phyloP scores from a whole-genome alignment of 371 early-diverging fungal species.

The Syncephalastrum sp. region DNA sequence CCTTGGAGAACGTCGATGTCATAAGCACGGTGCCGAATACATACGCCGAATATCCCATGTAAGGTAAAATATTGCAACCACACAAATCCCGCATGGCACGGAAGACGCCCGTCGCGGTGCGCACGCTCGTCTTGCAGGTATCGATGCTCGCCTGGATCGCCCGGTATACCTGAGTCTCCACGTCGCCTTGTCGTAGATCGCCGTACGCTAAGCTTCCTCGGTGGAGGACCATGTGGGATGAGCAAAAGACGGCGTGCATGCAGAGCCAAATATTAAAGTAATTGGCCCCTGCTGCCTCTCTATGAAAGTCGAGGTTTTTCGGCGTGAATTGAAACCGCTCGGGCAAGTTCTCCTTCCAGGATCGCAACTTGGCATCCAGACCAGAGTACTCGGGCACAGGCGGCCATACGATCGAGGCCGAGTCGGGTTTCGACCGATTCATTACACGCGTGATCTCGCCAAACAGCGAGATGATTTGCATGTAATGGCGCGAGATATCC shows the following conservation, averaged over 20 bases:
- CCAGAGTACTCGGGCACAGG: constrained; percentile 46
- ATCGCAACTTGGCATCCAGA: constrained; percentile 38
- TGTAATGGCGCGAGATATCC: constrained; percentile 25
- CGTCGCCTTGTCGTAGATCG: constrained; percentile 19
- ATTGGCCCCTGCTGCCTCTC: constrained; percentile 27
- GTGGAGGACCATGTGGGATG: constrained; percentile 37
- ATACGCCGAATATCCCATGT: constrained; percentile 48
- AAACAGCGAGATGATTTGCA: constrained; percentile 34
- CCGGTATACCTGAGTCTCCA: constrained; percentile 13
- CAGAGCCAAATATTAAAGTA: constrained; percentile 40
- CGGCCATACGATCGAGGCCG: constrained; percentile 39
- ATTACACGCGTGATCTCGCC: constrained; percentile 54
- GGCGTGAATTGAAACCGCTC: constrained; percentile 27
- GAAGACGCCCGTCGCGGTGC: constrained; percentile 37
- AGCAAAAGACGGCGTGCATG: constrained; percentile 40
- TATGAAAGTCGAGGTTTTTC: constrained; percentile 21
- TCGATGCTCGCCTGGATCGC: constrained; percentile 30
- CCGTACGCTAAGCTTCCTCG: constrained; percentile 45
- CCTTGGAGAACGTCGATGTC: constrained; percentile 44
- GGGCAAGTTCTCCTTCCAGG: constrained; percentile 33
- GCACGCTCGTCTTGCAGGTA: constrained; percentile 32
- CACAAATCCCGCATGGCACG: constrained; percentile 31
- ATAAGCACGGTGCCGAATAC: constrained; percentile 47
- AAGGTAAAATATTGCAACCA: constrained; percentile 40
- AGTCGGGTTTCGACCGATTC: constrained; percentile 44